Conservation (phyloP, 2,329 filamentous ascomycete species). For the Penicillium rolfsii region DNA sequence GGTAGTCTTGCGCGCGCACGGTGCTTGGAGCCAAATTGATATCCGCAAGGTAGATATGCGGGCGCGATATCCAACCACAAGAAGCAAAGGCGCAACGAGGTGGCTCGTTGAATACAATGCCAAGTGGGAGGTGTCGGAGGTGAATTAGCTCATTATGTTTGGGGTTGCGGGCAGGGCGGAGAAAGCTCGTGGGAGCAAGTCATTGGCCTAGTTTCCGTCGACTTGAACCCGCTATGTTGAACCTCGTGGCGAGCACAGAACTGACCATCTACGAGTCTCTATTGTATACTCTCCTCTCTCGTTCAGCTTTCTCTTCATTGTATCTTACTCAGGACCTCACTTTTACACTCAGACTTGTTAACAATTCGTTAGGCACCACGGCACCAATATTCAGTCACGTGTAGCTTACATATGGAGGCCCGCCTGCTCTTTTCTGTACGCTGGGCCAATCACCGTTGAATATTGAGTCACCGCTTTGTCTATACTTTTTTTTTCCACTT, state of each 20-base stretch:
- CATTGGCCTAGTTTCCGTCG: slow-evolving; percentile 19
- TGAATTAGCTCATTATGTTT: slow-evolving; percentile 37
- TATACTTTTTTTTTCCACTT: slow-evolving; percentile 27
- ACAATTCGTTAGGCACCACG: background rate
- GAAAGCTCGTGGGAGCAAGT: slow-evolving; percentile 33
- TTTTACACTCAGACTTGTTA: background rate
- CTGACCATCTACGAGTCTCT: background rate
- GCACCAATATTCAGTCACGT: slow-evolving; percentile 4
- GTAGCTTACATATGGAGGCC: background rate
- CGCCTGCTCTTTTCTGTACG: slow-evolving; percentile 9
- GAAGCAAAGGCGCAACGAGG: slow-evolving; percentile 10
- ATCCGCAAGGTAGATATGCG: background rate
- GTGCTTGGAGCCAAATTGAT: slow-evolving; percentile 12
- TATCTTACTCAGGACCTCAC: background rate
- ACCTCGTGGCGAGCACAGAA: background rate
- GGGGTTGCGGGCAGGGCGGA: slow-evolving; percentile 36
- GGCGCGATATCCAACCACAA: background rate
- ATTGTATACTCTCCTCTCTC: background rate
- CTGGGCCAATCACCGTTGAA: slow-evolving; percentile 27
- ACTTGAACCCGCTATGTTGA: background rate
- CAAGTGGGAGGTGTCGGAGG: slow-evolving; percentile 21
- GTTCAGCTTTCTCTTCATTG: background rate
- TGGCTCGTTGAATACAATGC: slow-evolving; percentile 10
- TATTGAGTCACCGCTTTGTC: slow-evolving; percentile 31
- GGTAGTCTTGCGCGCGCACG: slow-evolving; percentile 13